Evolutionary conservation across 2,329 filamentous ascomycete species (phyloP).

Genomic region (Penicillium digitatum): DNA sequence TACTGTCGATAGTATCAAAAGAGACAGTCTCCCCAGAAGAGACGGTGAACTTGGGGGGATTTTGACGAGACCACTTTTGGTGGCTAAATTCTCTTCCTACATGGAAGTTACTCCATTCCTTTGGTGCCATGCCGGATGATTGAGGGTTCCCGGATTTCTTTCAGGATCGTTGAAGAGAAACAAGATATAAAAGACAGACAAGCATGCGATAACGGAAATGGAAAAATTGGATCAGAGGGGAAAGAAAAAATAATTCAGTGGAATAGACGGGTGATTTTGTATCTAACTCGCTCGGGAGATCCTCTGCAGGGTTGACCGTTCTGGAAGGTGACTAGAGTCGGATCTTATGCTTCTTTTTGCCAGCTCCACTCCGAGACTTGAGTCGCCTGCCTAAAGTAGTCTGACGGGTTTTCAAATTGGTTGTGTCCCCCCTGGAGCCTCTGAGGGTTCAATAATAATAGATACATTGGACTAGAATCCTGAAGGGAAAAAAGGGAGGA

Average conservation of each 20-base stretch:
- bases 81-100: conserved; percentile 39
- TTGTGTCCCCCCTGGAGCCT: conserved; percentile 5
- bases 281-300: conserved; percentile 11
- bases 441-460: not conserved
- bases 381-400: conserved; percentile 25
- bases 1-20: conserved; percentile 51
- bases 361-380: conserved; percentile 15
- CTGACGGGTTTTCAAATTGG: conserved; percentile 17
- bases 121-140: conserved; percentile 13
- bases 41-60: conserved; percentile 46
- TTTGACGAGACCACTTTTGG: conserved; percentile 49
- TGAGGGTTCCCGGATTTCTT: conserved; percentile 9
- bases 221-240: conserved; percentile 1
- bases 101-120: conserved; percentile 29
- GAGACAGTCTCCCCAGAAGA: conserved; percentile 47
- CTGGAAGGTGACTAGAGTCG: conserved; percentile 24
- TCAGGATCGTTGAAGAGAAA: conserved; percentile 14
- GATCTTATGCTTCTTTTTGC: conserved; percentile 24
- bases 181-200: not conserved
- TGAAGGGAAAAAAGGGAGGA: not conserved
- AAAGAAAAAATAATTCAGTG: not conserved
- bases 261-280: conserved; percentile 7
- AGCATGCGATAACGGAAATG: not conserved
- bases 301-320: conserved; percentile 22
- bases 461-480: conserved; percentile 3